A percentile compares a stretch with the other conserved stretches of the same genome.
Conservation (phyloP, 1,284 basidiomycete species). For the Ceratobasidium sp. region DNA sequence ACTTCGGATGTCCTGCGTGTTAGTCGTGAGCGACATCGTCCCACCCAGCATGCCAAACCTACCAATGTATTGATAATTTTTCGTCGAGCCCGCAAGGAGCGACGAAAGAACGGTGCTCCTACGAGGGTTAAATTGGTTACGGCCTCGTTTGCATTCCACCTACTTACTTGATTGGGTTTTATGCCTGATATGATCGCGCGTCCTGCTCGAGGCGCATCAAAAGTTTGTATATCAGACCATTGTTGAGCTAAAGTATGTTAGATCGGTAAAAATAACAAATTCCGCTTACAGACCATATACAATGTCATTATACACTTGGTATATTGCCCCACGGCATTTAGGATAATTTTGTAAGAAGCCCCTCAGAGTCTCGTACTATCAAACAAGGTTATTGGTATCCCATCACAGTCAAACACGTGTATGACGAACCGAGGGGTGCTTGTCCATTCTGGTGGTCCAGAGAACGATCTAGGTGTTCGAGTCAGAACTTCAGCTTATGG, state of each 20-base stretch:
- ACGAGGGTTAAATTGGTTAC: conserved; percentile 11
- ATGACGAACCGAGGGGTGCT: conserved; percentile 37
- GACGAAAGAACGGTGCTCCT: conserved; percentile 57
- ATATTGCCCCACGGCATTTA: conserved; percentile 56
- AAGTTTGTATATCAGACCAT: conserved; percentile 67
- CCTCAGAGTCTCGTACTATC: conserved; percentile 43
- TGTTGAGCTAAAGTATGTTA: conserved; percentile 60
- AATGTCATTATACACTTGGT: conserved; percentile 69
- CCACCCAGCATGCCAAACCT: conserved; percentile 14
- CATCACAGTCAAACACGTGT: not conserved
- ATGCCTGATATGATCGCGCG: conserved; percentile 67
- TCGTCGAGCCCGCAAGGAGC: conserved; percentile 73
- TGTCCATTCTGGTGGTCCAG: conserved; percentile 36
- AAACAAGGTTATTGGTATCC: not conserved
- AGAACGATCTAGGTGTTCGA: conserved; percentile 1
- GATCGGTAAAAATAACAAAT: conserved; percentile 16
- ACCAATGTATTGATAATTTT: conserved; percentile 61
- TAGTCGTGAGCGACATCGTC: not conserved
- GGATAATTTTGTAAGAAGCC: conserved; percentile 60
- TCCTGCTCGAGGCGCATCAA: conserved; percentile 63
- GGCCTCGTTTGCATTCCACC: not conserved
- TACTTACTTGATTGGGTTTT: conserved; percentile 60
- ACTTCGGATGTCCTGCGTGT: conserved; percentile 42
- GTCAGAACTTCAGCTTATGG: conserved; percentile 24
- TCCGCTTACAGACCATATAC: conserved; percentile 50